Conservation (phyloP, 257 asterid genomes). For the Buddleja alternifolia region DNA sequence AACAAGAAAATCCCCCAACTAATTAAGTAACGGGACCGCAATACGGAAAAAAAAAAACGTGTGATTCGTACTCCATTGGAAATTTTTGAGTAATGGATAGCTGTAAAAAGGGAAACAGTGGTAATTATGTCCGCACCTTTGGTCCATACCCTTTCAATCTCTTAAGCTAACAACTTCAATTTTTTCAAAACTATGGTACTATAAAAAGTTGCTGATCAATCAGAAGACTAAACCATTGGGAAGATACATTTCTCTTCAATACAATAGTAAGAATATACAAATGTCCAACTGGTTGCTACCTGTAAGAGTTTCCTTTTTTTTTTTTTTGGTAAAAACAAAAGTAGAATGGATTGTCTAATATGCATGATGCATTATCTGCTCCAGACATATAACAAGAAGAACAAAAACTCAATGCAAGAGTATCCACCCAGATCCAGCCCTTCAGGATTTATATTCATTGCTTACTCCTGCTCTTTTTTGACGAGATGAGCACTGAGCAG, state of each 20-base stretch:
- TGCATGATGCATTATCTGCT: constrained; percentile 12
- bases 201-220: constrained; percentile 3
- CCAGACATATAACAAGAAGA: constrained; percentile 8
- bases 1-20: not conserved
- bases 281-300: not conserved
- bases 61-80: not conserved
- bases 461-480: not conserved
- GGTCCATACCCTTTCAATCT: not conserved
- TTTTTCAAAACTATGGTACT: constrained; percentile 1
- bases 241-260: not conserved
- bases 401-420: not conserved
- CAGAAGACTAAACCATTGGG: constrained; percentile 12
- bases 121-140: not conserved
- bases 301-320: constrained; percentile 8
- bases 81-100: constrained; percentile 1
- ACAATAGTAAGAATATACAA: not conserved
- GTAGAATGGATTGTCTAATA: not conserved
- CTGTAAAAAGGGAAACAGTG: not conserved
- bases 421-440: constrained; percentile 20
- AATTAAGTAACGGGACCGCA: constrained; percentile 8
- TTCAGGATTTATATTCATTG: not conserved
- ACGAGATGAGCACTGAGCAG: constrained; percentile 3
- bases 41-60: not conserved
- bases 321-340: constrained; percentile 8
- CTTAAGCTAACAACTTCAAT: constrained; percentile 14